Evolutionary conservation across 2,329 filamentous ascomycete genomes (phyloP), one percentile per base, ranked within the genome.

Genomic region (Aspergillus nomiae): DNA sequence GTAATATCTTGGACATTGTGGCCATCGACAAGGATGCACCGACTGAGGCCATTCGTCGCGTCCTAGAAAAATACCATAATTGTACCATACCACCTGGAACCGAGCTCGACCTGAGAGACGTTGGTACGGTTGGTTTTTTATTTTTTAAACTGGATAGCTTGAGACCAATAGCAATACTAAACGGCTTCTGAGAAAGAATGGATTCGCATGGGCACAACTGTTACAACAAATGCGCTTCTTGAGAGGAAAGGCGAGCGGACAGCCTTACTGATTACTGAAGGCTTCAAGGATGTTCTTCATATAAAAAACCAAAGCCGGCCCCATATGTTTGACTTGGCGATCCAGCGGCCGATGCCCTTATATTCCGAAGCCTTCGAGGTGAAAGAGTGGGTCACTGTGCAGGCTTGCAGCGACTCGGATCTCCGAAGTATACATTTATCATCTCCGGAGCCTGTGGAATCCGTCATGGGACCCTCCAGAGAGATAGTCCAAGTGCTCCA

Each of bases 281-380:
- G 94, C 0, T 97, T 97, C 82, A 89, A 88, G 69, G 93, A 97
- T 76, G 96, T 92, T 70, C 82, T 97, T 28, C 86, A 89, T 58
- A 97, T 97, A 74, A 94, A 94, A 16, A 96, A 97, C 76, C 94
- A 97, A 81, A 92, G 90, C 19, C 85, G 94, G 54, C 94, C 94
- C 24, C 90, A 90, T 75, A 96, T 97, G 69, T 97, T 97, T 72
- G 94, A 97, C 74, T 82, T 97, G 53, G 91, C 91, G 21, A 96
- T 97, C 69, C 84, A 86, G 69, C 93, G 94, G 74, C 93, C 94
- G 0, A 92, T 96, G 69, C 91, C 96, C 9, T 81, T 97, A 7
- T 97, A 97, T 74, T 88, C 92, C 72, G 84, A 83, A 56, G 92
- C 97, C 0, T 83, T 97, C n/a, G 94, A 97, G 80, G 85, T 97